Conservation (phyloP, 306 rosid species). For the Medicago truncatula region MtrunA17r5.0-ANR NC_053049.1:39899001-39899500, state of each 20-base stretch:
- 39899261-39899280: background rate
- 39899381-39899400: background rate
- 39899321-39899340: background rate
- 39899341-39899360: background rate
- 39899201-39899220: no score
- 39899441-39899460: conserved; percentile 60
- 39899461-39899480: conserved; percentile 57
- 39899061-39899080: no score
- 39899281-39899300: no score
- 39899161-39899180: no score
- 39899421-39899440: conserved; percentile 76
- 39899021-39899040: no score
- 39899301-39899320: background rate
- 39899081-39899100: no score
- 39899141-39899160: no score
- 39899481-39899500: conserved; percentile 72
- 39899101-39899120: background rate
- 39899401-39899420: conserved; percentile 51
- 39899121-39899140: background rate
- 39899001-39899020: background rate
- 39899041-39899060: no score
- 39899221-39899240: no score
- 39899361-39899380: background rate
- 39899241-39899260: no score
- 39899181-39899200: no score